Evolutionary conservation across 2,329 filamentous ascomycete species (phyloP).

Genomic region (Penicillium brasilianum): DNA sequence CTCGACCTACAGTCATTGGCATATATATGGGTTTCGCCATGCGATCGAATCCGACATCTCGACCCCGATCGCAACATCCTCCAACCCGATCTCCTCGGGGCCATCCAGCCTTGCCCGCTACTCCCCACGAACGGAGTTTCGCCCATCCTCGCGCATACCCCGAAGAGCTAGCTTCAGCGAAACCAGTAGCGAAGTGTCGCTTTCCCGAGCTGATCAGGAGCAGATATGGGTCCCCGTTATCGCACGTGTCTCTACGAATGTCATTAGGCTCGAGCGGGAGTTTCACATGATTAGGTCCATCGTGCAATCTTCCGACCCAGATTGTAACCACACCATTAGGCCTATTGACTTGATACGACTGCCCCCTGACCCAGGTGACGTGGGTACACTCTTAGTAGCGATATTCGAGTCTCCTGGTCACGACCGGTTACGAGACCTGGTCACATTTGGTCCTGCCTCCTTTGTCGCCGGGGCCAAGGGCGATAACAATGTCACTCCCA

Average conservation of each 20-base stretch:
- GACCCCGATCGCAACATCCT: conserved; percentile 52
- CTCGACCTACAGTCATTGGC: conserved; percentile 87
- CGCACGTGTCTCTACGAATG: conserved; percentile 81
- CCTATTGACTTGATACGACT: conserved; percentile 81
- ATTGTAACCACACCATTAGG: conserved; percentile 75
- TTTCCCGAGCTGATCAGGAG: conserved; percentile 47
- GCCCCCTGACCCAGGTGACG: conserved; percentile 69
- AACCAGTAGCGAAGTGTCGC: conserved; percentile 50
- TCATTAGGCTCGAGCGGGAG: conserved; percentile 81
- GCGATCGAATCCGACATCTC: conserved; percentile 55
- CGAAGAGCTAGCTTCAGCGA: conserved; percentile 59
- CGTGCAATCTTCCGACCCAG: conserved; percentile 71
- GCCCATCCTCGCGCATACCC: conserved; percentile 49
- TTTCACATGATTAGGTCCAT: conserved; percentile 81
- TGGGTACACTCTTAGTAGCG: conserved; percentile 73
- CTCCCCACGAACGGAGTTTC: conserved; percentile 49
- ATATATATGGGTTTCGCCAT: conserved; percentile 67
- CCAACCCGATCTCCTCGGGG: conserved; percentile 40
- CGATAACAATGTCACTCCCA: conserved; percentile 56
- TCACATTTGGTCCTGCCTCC: conserved; percentile 79
- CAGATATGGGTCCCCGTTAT: conserved; percentile 67
- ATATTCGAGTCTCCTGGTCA: conserved; percentile 79
- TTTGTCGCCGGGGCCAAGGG: conserved; percentile 62
- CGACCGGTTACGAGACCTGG: conserved; percentile 71
- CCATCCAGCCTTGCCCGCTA: conserved; percentile 50